Conservation (phyloP, 441 rosid species). For the Geranium incanum region DNA sequence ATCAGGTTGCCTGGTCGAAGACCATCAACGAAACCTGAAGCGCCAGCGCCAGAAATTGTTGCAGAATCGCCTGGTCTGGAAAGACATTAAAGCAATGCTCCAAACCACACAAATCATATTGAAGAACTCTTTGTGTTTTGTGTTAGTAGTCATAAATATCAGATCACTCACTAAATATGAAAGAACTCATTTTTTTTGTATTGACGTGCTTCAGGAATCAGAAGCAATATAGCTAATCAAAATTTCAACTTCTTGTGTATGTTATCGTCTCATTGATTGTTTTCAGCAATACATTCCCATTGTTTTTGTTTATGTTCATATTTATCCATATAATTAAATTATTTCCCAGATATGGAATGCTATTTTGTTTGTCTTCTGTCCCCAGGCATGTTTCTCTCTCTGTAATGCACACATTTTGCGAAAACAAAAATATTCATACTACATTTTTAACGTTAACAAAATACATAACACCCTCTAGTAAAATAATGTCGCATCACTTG, state of each 20-base stretch:
- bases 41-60: not conserved
- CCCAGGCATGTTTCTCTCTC: too few species aligned
- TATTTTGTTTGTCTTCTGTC: too few species aligned
- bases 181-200: not conserved
- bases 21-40: not conserved
- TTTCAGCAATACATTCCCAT: not conserved
- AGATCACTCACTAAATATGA: not conserved
- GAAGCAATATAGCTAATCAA: not conserved
- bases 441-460: too few species aligned
- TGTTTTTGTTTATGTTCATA: not conserved
- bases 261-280: not conserved
- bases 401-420: too few species aligned
- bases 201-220: not conserved
- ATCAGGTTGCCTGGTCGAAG: constrained; percentile 3
- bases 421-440: too few species aligned
- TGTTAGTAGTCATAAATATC: not conserved
- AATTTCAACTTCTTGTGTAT: not conserved
- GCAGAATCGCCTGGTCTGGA: constrained; percentile 1
- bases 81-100: not conserved
- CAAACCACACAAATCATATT: not conserved
- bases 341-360: too few species aligned
- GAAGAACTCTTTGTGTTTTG: not conserved
- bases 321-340: too few species aligned
- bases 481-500: too few species aligned
- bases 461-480: too few species aligned